Evolutionary conservation across 129 eudicot genomes (phyloP).

Genomic region (Centrapalus pauciflorus): DNA sequence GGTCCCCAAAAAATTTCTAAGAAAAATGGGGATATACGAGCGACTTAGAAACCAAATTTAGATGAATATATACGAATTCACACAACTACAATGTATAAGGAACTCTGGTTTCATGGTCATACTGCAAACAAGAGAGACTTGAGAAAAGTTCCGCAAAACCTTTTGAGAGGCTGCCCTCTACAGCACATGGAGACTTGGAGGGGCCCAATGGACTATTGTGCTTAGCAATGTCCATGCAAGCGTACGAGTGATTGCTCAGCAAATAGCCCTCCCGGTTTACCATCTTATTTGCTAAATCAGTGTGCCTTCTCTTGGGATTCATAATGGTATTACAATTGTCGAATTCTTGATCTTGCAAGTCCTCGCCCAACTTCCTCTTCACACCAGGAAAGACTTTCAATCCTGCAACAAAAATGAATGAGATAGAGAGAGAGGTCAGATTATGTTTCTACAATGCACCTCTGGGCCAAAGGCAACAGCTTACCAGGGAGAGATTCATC

Average conservation of each 20-base stretch:
- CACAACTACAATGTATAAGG: conserved; percentile 24
- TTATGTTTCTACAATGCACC: neutral
- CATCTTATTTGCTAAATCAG: conserved; percentile 11
- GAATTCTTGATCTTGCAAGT: conserved; percentile 28
- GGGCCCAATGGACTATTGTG: conserved; percentile 22
- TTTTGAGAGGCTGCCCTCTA: conserved; percentile 85
- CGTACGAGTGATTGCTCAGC: conserved; percentile 8
- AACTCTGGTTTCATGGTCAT: conserved; percentile 50
- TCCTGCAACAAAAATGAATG: conserved; percentile 39
- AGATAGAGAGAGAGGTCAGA: neutral
- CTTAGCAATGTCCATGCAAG: conserved; percentile 27
- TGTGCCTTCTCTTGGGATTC: conserved; percentile 38
- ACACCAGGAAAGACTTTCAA: conserved; percentile 67
- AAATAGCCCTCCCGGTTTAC: conserved; percentile 12
- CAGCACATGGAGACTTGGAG: conserved; percentile 55
- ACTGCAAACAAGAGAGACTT: conserved; percentile 43
- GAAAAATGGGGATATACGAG: neutral
- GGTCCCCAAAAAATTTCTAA: neutral
- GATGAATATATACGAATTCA: neutral
- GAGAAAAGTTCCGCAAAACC: conserved; percentile 85
- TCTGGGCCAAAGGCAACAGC: conserved; percentile 2
- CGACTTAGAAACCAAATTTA: neutral
- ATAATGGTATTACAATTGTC: conserved; percentile 1
- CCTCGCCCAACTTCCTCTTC: conserved; percentile 59
- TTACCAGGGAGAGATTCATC: conserved; percentile 58